Evolutionary conservation across 805 yeast species (phyloP).

Genomic region (Barnettozyma botsteinii): DNA sequence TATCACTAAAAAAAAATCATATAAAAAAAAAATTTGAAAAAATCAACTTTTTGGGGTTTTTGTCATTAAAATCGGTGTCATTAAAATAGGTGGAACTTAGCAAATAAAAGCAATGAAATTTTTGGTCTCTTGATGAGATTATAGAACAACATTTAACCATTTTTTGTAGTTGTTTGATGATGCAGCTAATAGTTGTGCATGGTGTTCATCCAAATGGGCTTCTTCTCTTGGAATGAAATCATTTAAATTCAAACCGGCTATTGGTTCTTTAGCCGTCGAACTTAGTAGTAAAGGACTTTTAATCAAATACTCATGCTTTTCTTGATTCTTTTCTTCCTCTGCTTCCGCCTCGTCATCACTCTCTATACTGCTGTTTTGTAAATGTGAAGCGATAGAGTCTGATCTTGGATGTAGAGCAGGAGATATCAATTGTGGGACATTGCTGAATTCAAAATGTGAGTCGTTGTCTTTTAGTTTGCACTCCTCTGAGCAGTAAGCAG

Average conservation of each 20-base stretch:
- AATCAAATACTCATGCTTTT: constrained; percentile 24
- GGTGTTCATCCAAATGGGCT: constrained; percentile 12
- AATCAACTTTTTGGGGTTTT: background rate
- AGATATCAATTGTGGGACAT: constrained; percentile 26
- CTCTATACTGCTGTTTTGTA: constrained; percentile 3
- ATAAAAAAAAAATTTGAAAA: background rate
- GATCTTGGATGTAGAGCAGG: constrained; percentile 26
- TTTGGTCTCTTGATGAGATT: too few relatives aligned
- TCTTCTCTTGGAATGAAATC: constrained; percentile 19
- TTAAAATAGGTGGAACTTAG: background rate
- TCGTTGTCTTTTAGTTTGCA: constrained; percentile 32
- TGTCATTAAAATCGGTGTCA: constrained; percentile 6
- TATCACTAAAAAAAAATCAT: background rate
- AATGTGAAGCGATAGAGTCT: constrained; percentile 18
- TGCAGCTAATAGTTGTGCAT: constrained; percentile 21
- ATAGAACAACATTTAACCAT: constrained; percentile 24
- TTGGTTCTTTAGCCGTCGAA: constrained; percentile 22
- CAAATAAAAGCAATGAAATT: too few relatives aligned
- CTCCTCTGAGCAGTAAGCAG: constrained; percentile 42
- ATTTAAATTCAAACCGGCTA: constrained; percentile 23
- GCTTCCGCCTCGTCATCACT: constrained; percentile 8
- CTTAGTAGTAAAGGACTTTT: constrained; percentile 24
- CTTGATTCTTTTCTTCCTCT: constrained; percentile 16
- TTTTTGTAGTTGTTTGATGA: constrained; percentile 27
- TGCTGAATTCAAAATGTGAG: constrained; percentile 22